Conservation (phyloP, 495 filamentous ascomycete genomes). For the Hypoxylon lienhwacheense region DNA sequence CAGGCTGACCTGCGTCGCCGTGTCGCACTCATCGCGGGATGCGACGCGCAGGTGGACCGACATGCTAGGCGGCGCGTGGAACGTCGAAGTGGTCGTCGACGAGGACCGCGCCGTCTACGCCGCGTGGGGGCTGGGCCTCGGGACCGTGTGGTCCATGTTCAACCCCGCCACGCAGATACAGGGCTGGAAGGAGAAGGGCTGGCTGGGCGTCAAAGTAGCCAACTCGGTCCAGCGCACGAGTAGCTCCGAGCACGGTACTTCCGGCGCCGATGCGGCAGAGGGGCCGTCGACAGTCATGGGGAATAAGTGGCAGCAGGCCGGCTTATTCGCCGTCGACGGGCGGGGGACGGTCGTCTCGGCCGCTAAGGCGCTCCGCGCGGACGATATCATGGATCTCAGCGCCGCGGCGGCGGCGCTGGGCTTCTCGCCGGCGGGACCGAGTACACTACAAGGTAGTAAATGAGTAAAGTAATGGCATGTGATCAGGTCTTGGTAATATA, state of each 20-base stretch:
- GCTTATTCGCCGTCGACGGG: constrained; percentile 58
- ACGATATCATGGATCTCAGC: constrained; percentile 57
- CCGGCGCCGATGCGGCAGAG: constrained; percentile 13
- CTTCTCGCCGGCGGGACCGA: constrained; percentile 11
- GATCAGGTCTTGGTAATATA: too few relatives aligned
- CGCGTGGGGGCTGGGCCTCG: constrained; percentile 56
- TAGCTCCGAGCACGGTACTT: constrained; percentile 14
- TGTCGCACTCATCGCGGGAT: constrained; percentile 54
- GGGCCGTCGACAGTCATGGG: constrained; percentile 57
- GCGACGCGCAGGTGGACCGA: constrained; percentile 55
- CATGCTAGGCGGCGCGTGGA: constrained; percentile 51
- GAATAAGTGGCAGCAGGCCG: constrained; percentile 62
- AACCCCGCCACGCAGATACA: constrained; percentile 48
- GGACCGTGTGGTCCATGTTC: constrained; percentile 53
- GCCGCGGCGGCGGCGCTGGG: constrained; percentile 47
- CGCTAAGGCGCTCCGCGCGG: constrained; percentile 48
- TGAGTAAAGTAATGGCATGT: constrained; percentile 2
- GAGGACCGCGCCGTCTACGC: constrained; percentile 54
- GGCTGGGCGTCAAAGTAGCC: constrained; percentile 46
- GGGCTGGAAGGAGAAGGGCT: constrained; percentile 49
- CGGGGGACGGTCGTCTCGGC: constrained; percentile 56
- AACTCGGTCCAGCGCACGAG: constrained; percentile 40
- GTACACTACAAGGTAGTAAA: neutral
- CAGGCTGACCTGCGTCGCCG: constrained; percentile 52
- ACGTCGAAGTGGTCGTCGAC: constrained; percentile 56